Evolutionary conservation across 352 stramenopile species (phyloP).

Genomic region (Globisporangium okanoganense): DNA sequence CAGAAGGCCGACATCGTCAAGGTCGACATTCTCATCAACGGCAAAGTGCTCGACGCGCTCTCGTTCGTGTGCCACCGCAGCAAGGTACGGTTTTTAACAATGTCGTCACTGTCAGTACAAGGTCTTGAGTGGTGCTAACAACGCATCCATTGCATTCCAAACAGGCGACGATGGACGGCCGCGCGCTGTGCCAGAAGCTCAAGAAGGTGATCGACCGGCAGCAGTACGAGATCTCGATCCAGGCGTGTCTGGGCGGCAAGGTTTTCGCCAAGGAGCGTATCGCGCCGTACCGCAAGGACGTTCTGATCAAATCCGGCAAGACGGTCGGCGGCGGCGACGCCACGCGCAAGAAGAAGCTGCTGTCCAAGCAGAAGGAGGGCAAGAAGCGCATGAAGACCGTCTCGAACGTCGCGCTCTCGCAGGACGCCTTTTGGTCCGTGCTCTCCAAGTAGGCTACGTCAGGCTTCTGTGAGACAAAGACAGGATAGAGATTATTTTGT

Average conservation of each 20-base stretch:
- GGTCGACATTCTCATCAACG: conserved; percentile 94
- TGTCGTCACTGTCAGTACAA: conserved; percentile 5
- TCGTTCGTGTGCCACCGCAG: conserved; percentile 96
- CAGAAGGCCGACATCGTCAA: conserved; percentile 93
- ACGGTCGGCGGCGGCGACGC: conserved; percentile 96
- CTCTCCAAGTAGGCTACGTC: conserved; percentile 79
- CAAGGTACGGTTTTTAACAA: conserved; percentile 36
- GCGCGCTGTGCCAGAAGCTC: conserved; percentile 93
- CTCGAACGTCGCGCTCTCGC: conserved; percentile 94
- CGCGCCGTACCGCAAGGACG: conserved; percentile 94
- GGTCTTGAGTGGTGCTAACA: background rate
- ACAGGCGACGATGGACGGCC: conserved; percentile 64
- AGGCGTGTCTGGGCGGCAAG: conserved; percentile 94
- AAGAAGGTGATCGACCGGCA: conserved; percentile 96
- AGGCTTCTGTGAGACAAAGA: background rate
- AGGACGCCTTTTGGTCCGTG: conserved; percentile 98
- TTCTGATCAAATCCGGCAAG: conserved; percentile 95
- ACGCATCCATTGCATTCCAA: background rate
- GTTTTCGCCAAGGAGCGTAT: conserved; percentile 97
- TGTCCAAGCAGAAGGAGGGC: conserved; percentile 99
- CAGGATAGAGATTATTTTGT: conserved; percentile 7
- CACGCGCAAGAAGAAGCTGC: conserved; percentile 98
- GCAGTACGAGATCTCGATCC: conserved; percentile 99
- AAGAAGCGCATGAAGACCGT: conserved; percentile 97
- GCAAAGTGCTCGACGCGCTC: conserved; percentile 94